phyloP scores from a whole-genome alignment of 805 yeast genomes.

The Maudiozyma barnettii region DNA sequence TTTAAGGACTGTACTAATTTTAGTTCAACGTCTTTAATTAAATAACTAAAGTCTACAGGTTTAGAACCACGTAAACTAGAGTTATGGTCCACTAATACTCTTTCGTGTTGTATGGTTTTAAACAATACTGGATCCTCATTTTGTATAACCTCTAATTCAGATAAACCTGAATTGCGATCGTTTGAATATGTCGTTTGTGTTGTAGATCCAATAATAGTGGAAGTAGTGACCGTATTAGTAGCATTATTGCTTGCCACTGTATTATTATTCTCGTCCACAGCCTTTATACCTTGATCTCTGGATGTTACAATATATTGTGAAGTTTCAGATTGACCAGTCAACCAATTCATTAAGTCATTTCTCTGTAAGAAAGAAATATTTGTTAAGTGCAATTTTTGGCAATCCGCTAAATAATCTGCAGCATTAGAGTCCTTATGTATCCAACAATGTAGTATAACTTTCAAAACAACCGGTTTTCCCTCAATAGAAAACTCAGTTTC shows the following conservation, averaged over 20 bases:
- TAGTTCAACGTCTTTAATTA: slow-evolving; percentile 56
- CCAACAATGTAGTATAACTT: slow-evolving; percentile 72
- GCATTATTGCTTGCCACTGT: neutral
- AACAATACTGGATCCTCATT: slow-evolving; percentile 30
- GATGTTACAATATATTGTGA: slow-evolving; percentile 40
- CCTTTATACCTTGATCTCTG: neutral
- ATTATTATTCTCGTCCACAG: neutral
- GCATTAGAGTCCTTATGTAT: slow-evolving; percentile 59
- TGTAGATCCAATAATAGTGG: slow-evolving; percentile 5
- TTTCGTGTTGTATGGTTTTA: slow-evolving; percentile 32
- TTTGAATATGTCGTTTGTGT: too few species aligned
- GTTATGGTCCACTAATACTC: slow-evolving; percentile 48
- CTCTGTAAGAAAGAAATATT: slow-evolving; percentile 78
- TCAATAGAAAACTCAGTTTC: slow-evolving; percentile 50
- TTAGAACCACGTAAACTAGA: slow-evolving; percentile 58
- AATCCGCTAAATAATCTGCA: slow-evolving; percentile 70
- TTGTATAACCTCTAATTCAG: slow-evolving; percentile 1
- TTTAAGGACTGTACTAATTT: slow-evolving; percentile 46
- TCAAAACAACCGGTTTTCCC: slow-evolving; percentile 39
- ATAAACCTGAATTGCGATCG: neutral
- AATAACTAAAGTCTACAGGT: slow-evolving; percentile 55
- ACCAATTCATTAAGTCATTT: slow-evolving; percentile 75
- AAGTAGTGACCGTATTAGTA: slow-evolving; percentile 3
- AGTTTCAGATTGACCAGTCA: slow-evolving; percentile 55
- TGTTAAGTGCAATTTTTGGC: slow-evolving; percentile 52